Base-by-base conservation (phyloP, 768 basidiomycete species). In the Suillus weaverae region DNA sequence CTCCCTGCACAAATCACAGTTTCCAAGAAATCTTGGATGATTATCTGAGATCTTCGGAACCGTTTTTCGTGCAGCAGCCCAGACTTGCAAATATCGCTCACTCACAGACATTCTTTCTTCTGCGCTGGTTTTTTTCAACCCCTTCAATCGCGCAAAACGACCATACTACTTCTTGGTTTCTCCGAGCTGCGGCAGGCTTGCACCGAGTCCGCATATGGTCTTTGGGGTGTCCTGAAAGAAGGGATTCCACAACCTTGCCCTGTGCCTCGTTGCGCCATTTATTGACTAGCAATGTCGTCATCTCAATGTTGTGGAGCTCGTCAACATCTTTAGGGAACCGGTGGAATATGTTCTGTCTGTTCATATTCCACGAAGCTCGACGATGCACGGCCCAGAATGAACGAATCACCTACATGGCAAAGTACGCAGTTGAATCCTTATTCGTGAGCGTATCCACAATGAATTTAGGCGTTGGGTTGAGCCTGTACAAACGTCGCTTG, bases 401-500 rank as follows among this genome's bases (percentile, higher is more conserved):
- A 56, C 20, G 11, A 11, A 33, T 50, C 20, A 69, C 80, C 51
- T 48, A 84, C 84, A 85, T 84, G 2, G 81, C 80, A 53, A 69
- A 63, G 60, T 80, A 81, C 5, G 84, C 83, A 0, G 84, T 85
- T 4, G 80, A 74, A 61, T 86, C 84, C 41, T 79, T 74, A 7
- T 77, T 78, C 5, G 80, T 51, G 60, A 84, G 74, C 26, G 78
- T 64, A 43, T 66, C 64, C 7, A 68, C 30, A 6, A 86, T 69
- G 11, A 79, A 73, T 46, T 76, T 64, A 0, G 86, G 86, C 73
- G 77, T 77, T 1, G 84, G 84, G 43, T 83, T 68, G 11, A 82
- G 6, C 33, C 77, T 73, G 69, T 84, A 86, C 11, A 36, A n/a
- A 65, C 82, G 79, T 30, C 72, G 72, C 9, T 73, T 73, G 66